Base-by-base conservation (phyloP, 805 yeast species). In the Candida odintsovae region DNA sequence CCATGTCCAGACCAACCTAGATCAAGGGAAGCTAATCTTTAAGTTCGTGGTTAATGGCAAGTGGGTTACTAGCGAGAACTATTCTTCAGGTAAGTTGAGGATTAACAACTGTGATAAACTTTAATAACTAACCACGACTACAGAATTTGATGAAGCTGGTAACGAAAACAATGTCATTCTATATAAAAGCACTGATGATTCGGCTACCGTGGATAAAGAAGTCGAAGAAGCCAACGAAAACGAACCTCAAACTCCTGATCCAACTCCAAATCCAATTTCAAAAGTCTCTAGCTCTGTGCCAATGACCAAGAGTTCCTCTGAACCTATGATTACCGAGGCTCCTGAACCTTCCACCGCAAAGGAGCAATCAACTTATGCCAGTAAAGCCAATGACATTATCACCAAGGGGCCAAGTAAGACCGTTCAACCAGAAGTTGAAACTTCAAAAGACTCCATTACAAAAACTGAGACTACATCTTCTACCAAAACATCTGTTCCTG, bases 161-260 rank as follows among this genome's bases (percentile, higher is more conserved):
- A 69, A 69, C 43, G 65, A 63, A 35, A 70, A 70, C 51, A 70
- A 70, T 44, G 72, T 69, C 4, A 41, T 64, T 23, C 39, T 49
- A 4, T 57, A 51, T 26, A 57, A 54, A 41, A 43, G 36, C 36
- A 40, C 36, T 6, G 45, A 33, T 19, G 40, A 41, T 4, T 20
- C 10, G 2, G 18, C 38, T 10, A 6, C 43, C 10, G 22, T 15
- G 3, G 53, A 41, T 11, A 25, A 18, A n/a, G 41, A 29, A 5
- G 51, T 43, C 6, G 38, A 41, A 7, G 38, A 18, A 10, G 38
- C 22, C 20, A 29, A 18, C 10, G 37, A 41, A 29, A 33, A 43
- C 3, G 65, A 54, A 13, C 67, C 68, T 2, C 39, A n/a, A 9
- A 57, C 64, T 8, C 69, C 69, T 12, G 54, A 47, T 13, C 64